Evolutionary conservation across 441 rosid genomes (phyloP).

Genomic region (Arabidopsis hybrid): DNA sequence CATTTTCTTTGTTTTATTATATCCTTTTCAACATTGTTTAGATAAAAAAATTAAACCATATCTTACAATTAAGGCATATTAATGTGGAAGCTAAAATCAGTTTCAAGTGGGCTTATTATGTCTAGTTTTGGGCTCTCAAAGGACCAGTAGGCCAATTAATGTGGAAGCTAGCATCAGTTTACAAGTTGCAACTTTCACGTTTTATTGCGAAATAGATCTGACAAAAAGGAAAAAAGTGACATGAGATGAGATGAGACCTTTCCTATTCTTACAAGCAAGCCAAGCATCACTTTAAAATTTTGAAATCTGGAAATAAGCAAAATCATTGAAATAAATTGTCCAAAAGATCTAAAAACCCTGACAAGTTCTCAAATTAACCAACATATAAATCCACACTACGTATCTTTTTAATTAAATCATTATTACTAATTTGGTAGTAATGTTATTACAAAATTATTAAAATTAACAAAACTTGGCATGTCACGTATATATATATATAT

Average conservation of each 20-base stretch:
- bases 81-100: neutral
- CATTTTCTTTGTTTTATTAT: neutral
- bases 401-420: neutral
- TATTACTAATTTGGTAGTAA: constrained; percentile 2
- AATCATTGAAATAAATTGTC: neutral
- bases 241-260: constrained; percentile 21
- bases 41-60: too few species aligned
- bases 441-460: neutral
- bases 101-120: neutral
- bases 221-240: constrained; percentile 27
- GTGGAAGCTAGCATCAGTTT: neutral
- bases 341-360: neutral
- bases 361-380: neutral
- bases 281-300: constrained; percentile 31
- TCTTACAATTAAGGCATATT: too few species aligned
- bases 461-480: neutral
- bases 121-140: neutral
- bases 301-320: neutral
- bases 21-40: too few species aligned
- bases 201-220: constrained; percentile 16
- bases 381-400: neutral
- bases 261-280: constrained; percentile 39
- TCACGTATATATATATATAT: neutral
- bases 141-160: neutral
- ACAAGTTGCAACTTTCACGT: neutral